Conservation (phyloP, 2,329 filamentous ascomycete genomes). For the Chalaropsis thielavioides region DNA sequence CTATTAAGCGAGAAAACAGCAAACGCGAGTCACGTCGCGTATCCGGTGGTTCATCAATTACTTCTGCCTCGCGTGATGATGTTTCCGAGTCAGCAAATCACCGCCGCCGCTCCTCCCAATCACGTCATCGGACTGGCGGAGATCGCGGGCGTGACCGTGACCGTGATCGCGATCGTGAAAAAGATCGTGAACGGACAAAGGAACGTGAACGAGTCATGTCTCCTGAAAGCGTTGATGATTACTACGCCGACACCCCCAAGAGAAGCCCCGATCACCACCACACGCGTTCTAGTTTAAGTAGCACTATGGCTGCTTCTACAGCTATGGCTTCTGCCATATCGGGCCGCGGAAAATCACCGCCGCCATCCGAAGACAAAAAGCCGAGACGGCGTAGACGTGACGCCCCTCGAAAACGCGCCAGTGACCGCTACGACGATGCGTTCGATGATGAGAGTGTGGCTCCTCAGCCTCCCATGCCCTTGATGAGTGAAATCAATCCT, state of each 20-base stretch:
- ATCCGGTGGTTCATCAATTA: conserved; percentile 44
- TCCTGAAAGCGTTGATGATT: conserved; percentile 14
- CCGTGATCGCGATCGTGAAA: conserved; percentile 4
- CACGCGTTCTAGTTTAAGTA: conserved; percentile 23
- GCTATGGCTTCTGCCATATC: conserved; percentile 25
- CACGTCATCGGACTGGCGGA: conserved; percentile 18
- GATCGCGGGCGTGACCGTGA: neutral
- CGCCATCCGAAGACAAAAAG: conserved; percentile 20
- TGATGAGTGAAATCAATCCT: conserved; percentile 71
- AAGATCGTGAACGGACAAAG: neutral
- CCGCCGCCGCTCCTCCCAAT: conserved; percentile 41
- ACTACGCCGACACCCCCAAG: conserved; percentile 29
- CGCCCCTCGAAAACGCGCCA: conserved; percentile 33
- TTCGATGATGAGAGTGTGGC: conserved; percentile 42
- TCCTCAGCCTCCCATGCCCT: conserved; percentile 61
- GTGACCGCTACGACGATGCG: conserved; percentile 35
- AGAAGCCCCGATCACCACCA: conserved; percentile 32
- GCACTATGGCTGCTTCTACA: conserved; percentile 20
- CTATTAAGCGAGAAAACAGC: conserved; percentile 80
- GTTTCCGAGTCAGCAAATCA: conserved; percentile 34
- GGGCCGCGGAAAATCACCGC: conserved; percentile 17
- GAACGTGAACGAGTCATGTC: conserved; percentile 31
- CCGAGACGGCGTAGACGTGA: conserved; percentile 36
- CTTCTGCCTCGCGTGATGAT: conserved; percentile 41
- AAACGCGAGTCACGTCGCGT: conserved; percentile 53